A percentile compares a stretch with the other conserved stretches of the same genome.
phyloP scores from a whole-genome alignment of 768 basidiomycete genomes.

The Scleroderma bovista region DNA sequence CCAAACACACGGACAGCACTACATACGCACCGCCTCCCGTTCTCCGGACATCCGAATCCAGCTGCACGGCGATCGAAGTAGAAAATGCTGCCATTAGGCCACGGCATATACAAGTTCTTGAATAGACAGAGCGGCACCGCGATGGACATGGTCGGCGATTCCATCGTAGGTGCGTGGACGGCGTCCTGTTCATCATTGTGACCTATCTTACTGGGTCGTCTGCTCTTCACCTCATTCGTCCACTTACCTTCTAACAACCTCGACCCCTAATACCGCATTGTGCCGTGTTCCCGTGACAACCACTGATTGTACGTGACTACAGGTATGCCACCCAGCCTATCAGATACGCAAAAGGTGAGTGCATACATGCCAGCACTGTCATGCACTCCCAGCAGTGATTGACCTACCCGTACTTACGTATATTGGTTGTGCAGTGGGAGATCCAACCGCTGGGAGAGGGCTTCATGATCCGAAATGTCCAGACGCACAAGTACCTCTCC shows the following conservation, averaged over 20 bases:
- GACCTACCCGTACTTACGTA: background rate
- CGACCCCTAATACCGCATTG: background rate
- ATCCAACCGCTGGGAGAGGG: background rate
- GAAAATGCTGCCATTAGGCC: background rate
- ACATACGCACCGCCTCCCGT: background rate
- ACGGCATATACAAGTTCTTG: conserved; percentile 1
- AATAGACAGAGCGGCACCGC: conserved; percentile 1
- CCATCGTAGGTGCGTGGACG: background rate
- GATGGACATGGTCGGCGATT: background rate
- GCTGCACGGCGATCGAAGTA: background rate
- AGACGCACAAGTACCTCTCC: conserved; percentile 1
- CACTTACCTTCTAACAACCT: background rate
- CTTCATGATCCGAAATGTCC: background rate
- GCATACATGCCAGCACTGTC: background rate
- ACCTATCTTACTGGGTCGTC: background rate
- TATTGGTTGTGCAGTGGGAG: background rate
- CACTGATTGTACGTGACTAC: background rate
- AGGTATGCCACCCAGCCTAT: conserved; percentile 1
- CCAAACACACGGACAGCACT: background rate
- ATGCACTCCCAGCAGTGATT: background rate
- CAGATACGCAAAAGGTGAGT: background rate
- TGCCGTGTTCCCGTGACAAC: background rate
- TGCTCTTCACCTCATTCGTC: background rate
- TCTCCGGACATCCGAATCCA: background rate
- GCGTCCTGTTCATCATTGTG: background rate